phyloP scores from a whole-genome alignment of 1,139 yeast species.

The Debaryomyces udenii region DNA sequence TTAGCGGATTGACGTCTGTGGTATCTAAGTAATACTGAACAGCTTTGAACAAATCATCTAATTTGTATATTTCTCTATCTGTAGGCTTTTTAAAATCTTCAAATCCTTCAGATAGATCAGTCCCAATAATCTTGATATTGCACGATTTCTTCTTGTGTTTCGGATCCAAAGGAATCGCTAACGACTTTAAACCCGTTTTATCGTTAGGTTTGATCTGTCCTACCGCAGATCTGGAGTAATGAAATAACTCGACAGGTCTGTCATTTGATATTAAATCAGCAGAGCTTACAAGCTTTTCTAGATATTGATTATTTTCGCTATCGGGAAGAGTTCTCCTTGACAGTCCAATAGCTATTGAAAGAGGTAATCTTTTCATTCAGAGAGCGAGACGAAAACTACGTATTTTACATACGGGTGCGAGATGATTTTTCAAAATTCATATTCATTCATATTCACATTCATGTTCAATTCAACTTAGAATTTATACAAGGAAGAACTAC shows the following conservation, averaged over 20 bases:
- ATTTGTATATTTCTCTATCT: conserved; percentile 19
- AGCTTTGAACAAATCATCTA: conserved; percentile 23
- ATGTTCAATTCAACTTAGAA: too few relatives aligned
- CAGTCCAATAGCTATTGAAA: neutral
- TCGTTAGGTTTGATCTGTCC: conserved; percentile 14
- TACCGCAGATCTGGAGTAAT: conserved; percentile 15
- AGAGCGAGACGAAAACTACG: neutral
- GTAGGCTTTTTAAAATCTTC: conserved; percentile 17
- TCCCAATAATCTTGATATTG: conserved; percentile 20
- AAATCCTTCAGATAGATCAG: conserved; percentile 23
- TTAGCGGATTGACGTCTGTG: neutral
- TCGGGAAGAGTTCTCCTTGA: neutral
- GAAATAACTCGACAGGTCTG: conserved; percentile 12
- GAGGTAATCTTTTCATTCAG: conserved; percentile 6
- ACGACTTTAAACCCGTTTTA: conserved; percentile 15
- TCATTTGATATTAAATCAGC: neutral
- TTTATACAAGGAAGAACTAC: conserved; percentile 6
- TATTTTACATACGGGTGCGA: neutral
- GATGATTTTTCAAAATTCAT: too few relatives aligned
- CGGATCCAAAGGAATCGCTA: conserved; percentile 12
- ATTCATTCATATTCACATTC: too few relatives aligned
- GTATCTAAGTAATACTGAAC: conserved; percentile 17
- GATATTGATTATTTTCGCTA: neutral
- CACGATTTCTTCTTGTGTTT: conserved; percentile 11
- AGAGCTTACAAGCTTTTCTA: conserved; percentile 1